Conservation (phyloP, 2,329 filamentous ascomycete genomes). For the Claviceps spartinae region DNA sequence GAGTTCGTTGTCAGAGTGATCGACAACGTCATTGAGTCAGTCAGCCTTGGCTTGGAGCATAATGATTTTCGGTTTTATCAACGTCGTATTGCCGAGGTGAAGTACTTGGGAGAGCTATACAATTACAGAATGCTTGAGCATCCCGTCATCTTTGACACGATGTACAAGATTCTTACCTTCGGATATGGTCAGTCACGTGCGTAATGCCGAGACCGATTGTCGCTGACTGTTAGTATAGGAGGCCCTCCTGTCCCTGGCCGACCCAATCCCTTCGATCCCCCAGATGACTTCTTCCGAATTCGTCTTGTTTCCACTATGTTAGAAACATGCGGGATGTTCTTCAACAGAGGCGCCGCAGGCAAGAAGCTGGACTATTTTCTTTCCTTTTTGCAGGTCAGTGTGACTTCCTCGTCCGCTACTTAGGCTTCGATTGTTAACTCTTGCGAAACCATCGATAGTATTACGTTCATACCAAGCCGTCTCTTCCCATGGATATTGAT, state of each 20-base stretch:
- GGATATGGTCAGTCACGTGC: constrained; percentile 50
- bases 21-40: constrained; percentile 79
- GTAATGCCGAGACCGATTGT: neutral
- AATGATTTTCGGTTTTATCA: constrained; percentile 98
- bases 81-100: constrained; percentile 84
- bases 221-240: constrained; percentile 25
- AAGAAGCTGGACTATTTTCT: constrained; percentile 98
- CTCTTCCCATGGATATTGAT: constrained; percentile 90
- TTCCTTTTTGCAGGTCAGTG: constrained; percentile 72
- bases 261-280: constrained; percentile 66
- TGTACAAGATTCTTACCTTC: constrained; percentile 91
- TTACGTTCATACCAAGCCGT: constrained; percentile 82
- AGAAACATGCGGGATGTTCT: constrained; percentile 93
- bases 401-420: neutral
- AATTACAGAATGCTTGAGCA: constrained; percentile 97
- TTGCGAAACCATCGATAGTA: constrained; percentile 39
- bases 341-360: constrained; percentile 81
- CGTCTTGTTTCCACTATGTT: constrained; percentile 78
- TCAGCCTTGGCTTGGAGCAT: constrained; percentile 76
- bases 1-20: constrained; percentile 84
- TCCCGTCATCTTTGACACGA: constrained; percentile 82
- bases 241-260: constrained; percentile 71
- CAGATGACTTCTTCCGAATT: constrained; percentile 93
- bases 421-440: neutral
- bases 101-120: constrained; percentile 92